phyloP scores from a whole-genome alignment of 108 stramenopile species.

The Chaetoceros muelleri region DNA sequence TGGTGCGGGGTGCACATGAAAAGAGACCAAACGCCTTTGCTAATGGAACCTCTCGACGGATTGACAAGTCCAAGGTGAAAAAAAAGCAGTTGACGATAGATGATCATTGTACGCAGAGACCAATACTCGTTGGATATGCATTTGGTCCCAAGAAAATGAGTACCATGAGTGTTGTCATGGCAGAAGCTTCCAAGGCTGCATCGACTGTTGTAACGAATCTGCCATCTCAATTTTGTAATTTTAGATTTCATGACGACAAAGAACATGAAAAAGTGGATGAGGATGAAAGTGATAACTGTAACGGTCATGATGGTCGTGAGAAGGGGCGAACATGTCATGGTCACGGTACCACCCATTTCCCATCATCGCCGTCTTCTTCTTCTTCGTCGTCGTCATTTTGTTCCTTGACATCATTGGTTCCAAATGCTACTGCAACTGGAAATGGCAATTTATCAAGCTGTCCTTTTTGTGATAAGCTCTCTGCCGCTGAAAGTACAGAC shows the following conservation, averaged over 20 bases:
- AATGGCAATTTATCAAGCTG: too few species aligned
- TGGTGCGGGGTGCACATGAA: too few species aligned
- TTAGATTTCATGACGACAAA: neutral
- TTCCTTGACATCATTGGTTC: too few species aligned
- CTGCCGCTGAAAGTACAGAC: too few species aligned
- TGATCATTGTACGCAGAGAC: constrained; percentile 2
- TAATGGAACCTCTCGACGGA: too few species aligned
- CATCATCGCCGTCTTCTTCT: neutral
- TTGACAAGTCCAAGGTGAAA: too few species aligned
- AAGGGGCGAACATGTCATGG: neutral
- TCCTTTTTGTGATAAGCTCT: too few species aligned
- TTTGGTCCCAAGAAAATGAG: constrained; percentile 88
- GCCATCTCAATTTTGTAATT: neutral
- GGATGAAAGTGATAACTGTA: neutral
- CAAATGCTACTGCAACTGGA: too few species aligned
- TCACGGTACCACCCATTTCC: neutral
- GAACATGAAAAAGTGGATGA: neutral
- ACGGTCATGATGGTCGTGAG: neutral
- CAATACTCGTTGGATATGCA: constrained; percentile 76
- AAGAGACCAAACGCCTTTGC: too few species aligned
- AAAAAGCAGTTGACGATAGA: too few species aligned
- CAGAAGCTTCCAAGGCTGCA: constrained; percentile 54
- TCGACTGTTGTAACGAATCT: constrained; percentile 12
- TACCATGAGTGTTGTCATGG: constrained; percentile 81
- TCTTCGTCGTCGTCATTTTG: neutral